Conservation (phyloP, 768 basidiomycete species). For the Kwoniella dendrophila region DNA sequence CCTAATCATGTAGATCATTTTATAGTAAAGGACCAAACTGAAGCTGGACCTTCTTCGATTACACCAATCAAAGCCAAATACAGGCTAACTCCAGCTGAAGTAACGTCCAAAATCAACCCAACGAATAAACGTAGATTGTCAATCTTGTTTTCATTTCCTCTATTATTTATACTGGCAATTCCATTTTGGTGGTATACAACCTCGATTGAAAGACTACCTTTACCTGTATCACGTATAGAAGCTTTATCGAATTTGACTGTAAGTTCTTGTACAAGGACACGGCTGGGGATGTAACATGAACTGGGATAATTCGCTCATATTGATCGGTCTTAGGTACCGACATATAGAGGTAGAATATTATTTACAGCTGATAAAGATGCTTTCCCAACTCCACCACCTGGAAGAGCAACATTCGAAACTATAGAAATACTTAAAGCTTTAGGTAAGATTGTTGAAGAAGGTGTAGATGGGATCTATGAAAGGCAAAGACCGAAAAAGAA, state of each 20-base stretch:
- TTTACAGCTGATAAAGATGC: conserved; percentile 38
- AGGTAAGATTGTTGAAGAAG: conserved; percentile 29
- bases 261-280: background rate
- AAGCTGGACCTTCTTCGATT: no score
- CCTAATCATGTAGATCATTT: no score
- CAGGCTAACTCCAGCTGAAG: conserved; percentile 22
- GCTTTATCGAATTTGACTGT: conserved; percentile 58
- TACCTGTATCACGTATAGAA: conserved; percentile 68
- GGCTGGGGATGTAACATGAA: background rate
- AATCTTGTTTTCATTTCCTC: conserved; percentile 71
- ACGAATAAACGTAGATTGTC: conserved; percentile 30
- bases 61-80: background rate
- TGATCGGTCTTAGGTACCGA: conserved; percentile 17
- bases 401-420: conserved; percentile 17
- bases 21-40: no score
- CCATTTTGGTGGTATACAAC: conserved; percentile 96
- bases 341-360: conserved; percentile 32
- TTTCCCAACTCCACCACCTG: conserved; percentile 38
- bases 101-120: conserved; percentile 45
- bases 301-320: background rate
- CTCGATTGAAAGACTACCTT: conserved; percentile 76
- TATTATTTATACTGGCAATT: conserved; percentile 71
- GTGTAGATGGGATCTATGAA: conserved; percentile 36
- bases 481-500: conserved; percentile 28
- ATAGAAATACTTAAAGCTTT: conserved; percentile 26